These are phyloP conservation scores for Colletotrichum caudatum DNA, from an alignment of 2,329 filamentous ascomycete genomes.

Conservation along the genomic window DNA sequence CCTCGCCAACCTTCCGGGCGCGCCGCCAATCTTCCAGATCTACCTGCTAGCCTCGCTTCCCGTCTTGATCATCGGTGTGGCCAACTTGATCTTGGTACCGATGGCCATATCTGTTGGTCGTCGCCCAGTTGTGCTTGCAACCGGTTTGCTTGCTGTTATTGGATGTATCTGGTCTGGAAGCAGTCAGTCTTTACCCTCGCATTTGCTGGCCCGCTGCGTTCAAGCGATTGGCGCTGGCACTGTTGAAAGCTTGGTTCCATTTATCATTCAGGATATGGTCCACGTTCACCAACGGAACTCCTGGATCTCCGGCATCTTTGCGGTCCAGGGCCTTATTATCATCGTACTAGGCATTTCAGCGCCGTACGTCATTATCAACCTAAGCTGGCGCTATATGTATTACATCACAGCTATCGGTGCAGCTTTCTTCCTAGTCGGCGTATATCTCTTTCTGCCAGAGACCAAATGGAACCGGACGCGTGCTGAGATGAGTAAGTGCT, in stretches of 20 bases:
- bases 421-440: slow-evolving; percentile 46
- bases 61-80: slow-evolving; percentile 50
- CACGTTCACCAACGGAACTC: slow-evolving; percentile 54
- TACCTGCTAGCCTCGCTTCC: slow-evolving; percentile 51
- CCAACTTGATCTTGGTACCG: slow-evolving; percentile 51
- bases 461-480: slow-evolving; percentile 49
- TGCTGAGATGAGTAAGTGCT: slow-evolving; percentile 46
- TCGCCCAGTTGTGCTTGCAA: slow-evolving; percentile 51
- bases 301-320: slow-evolving; percentile 49
- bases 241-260: slow-evolving; percentile 52
- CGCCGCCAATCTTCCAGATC: slow-evolving; percentile 47
- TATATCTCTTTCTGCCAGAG: slow-evolving; percentile 51
- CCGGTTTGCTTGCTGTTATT: slow-evolving; percentile 48
- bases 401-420: slow-evolving; percentile 47
- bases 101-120: slow-evolving; percentile 52
- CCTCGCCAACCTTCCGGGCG: slow-evolving; percentile 43
- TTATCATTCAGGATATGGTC: slow-evolving; percentile 54
- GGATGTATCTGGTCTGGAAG: slow-evolving; percentile 52
- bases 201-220: slow-evolving; percentile 49
- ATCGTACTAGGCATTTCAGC: slow-evolving; percentile 47
- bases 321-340: slow-evolving; percentile 48
- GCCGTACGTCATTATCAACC: slow-evolving; percentile 48
- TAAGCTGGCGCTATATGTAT: slow-evolving; percentile 53
- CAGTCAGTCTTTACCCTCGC: slow-evolving; percentile 47
- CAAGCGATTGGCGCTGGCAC: slow-evolving; percentile 52